Conservation (phyloP, 371 early-diverging fungal species). For the Mucor sp. region DNA sequence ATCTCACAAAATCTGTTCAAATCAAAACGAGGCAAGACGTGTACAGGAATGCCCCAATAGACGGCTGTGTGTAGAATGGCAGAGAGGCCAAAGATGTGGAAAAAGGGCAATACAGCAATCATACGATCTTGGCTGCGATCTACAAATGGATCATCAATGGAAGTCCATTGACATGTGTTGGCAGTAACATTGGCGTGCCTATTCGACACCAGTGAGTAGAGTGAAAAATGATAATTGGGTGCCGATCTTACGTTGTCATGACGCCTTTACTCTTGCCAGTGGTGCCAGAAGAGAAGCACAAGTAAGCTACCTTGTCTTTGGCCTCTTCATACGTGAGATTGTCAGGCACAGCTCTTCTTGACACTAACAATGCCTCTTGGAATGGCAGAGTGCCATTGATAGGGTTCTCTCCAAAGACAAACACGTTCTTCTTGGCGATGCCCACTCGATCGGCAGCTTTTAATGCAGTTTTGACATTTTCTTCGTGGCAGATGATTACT, state of each 20-base stretch:
- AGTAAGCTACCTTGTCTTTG: conserved; percentile 53
- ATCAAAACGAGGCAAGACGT: conserved; percentile 72
- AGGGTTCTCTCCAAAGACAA: conserved; percentile 60
- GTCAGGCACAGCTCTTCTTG: conserved; percentile 19
- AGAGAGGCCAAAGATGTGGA: conserved; percentile 62
- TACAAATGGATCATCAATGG: conserved; percentile 26
- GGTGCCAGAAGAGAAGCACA: conserved; percentile 71
- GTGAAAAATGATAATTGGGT: not conserved
- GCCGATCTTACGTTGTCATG: conserved; percentile 60
- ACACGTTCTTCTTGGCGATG: conserved; percentile 50
- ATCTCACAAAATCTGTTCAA: conserved; percentile 54
- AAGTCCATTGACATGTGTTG: conserved; percentile 61
- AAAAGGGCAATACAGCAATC: conserved; percentile 77
- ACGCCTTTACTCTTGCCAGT: conserved; percentile 73
- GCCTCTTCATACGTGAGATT: conserved; percentile 28
- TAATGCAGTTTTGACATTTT: conserved; percentile 52
- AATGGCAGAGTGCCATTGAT: conserved; percentile 44
- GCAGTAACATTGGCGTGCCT: conserved; percentile 75
- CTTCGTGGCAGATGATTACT: conserved; percentile 54
- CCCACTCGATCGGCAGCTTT: conserved; percentile 60
- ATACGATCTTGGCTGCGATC: conserved; percentile 19
- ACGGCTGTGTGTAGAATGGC: conserved; percentile 28
- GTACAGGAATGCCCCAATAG: conserved; percentile 40
- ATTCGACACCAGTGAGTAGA: not conserved
- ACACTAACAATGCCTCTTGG: conserved; percentile 19